Conservation (phyloP, 2,329 filamentous ascomycete species). For the Dothideomycetidae sp. region DNA sequence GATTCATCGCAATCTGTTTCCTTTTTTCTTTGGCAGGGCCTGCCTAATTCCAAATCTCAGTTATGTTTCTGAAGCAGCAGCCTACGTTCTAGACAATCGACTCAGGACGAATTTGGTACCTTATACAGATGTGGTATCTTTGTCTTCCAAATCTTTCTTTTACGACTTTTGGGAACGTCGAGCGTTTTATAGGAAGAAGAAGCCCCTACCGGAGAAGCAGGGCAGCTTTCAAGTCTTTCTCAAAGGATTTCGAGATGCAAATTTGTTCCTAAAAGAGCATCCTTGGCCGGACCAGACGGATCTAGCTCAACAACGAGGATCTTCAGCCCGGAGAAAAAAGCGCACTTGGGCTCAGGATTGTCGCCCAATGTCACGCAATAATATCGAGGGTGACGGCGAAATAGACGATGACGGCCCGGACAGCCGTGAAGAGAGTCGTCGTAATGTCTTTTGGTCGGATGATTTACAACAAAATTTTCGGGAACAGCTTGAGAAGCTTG, state of each 20-base stretch:
- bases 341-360: constrained; percentile 68
- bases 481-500: constrained; percentile 90
- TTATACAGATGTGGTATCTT: constrained; percentile 85
- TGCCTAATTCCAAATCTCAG: constrained; percentile 95
- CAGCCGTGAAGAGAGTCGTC: constrained; percentile 17
- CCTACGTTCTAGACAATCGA: constrained; percentile 85
- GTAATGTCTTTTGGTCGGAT: constrained; percentile 71
- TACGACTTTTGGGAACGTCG: constrained; percentile 96
- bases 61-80: constrained; percentile 94
- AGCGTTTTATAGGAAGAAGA: constrained; percentile 76
- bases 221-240: constrained; percentile 97
- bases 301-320: constrained; percentile 38
- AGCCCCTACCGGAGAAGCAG: constrained; percentile 71
- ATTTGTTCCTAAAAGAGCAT: constrained; percentile 83
- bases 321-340: constrained; percentile 52
- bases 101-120: constrained; percentile 84
- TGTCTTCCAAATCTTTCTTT: constrained; percentile 94
- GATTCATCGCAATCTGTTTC: constrained; percentile 95
- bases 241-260: constrained; percentile 93
- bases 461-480: constrained; percentile 78
- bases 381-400: constrained; percentile 28
- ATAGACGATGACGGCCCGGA: constrained; percentile 40
- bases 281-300: constrained; percentile 90
- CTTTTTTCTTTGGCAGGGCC: constrained; percentile 89
- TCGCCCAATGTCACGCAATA: constrained; percentile 37